Base-by-base conservation (phyloP, 805 yeast species). In the Ogataea polymorpha region DNA sequence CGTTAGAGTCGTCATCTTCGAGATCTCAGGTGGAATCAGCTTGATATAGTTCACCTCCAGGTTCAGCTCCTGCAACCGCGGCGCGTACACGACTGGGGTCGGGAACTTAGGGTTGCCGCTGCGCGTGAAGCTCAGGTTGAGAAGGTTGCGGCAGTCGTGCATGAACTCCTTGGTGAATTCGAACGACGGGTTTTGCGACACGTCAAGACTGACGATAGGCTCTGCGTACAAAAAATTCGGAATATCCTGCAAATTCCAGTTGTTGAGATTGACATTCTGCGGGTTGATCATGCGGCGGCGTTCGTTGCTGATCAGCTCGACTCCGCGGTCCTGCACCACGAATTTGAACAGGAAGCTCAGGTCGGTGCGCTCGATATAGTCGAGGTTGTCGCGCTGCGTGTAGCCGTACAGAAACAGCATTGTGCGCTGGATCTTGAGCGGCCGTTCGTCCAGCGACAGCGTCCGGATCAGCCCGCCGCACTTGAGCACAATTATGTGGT, bases 101-200 rank as follows among this genome's bases (percentile, higher is more conserved):
- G 97, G 97, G 56, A 90, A 84, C 35, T 69, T 74, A 6, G 83
- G 77, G 17, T 86, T 78, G 41, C 93, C 82, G 51, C 85, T 84
- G 47, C 80, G 72, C 1, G 86, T 79, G 68, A 81, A 86, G 41
- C 79, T 73, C 46, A 89, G 70, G 39, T 77, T 75, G 20, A 75
- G 72, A 54, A 89, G 68, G 54, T 86, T 86, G 29, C 79, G 74
- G 50, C 95, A 86, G 17, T 67, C 77, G 58, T 88, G 95, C 54
- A 90, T 80, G 58, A 90, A 90, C 56, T 89, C 96, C 41, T 79
- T 66, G 0, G 97, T 95, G 24, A 90, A 68, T 44, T 80, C 78
- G 39, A 91, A 82, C 13, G 95, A 84, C 4, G 96, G 95, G 58
- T 90, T 90, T 48, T 83, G 79, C 2, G 95, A 84, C 7, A 88